phyloP scores from a whole-genome alignment of 2,329 filamentous ascomycete genomes.

The Chalara sp. region DNA sequence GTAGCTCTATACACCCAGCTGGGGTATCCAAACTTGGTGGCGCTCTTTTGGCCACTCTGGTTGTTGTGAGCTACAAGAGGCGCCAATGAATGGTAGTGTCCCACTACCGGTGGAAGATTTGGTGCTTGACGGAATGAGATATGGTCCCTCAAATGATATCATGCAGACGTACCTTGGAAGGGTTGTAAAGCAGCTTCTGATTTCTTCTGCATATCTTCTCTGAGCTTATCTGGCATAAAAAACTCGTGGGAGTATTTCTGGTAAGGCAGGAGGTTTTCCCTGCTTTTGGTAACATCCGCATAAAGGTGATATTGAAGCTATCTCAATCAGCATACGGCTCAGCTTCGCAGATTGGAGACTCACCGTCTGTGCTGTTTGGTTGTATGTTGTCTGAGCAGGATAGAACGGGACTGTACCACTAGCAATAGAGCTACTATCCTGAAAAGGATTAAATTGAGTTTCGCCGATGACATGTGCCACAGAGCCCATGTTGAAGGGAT shows the following conservation, averaged over 20 bases:
- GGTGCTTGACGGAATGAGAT: no score
- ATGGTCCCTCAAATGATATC: no score
- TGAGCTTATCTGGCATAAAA: conserved; percentile 79
- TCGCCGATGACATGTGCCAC: conserved; percentile 44
- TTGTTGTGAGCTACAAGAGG: conserved; percentile 65
- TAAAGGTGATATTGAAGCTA: conserved; percentile 89
- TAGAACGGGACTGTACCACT: conserved; percentile 59
- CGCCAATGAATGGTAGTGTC: conserved; percentile 80
- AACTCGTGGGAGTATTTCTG: conserved; percentile 86
- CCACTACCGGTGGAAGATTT: not conserved
- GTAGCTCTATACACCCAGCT: conserved; percentile 96
- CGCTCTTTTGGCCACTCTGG: conserved; percentile 59
- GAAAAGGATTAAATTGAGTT: conserved; percentile 67
- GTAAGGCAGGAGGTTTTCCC: conserved; percentile 74
- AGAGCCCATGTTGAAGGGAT: conserved; percentile 57
- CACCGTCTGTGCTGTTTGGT: conserved; percentile 52
- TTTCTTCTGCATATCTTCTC: conserved; percentile 86
- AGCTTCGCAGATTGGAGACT: conserved; percentile 16
- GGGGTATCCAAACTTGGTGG: conserved; percentile 74
- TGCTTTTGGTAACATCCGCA: conserved; percentile 75
- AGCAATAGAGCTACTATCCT: conserved; percentile 54
- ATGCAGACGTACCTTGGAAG: conserved; percentile 57
- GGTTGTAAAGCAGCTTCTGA: conserved; percentile 79
- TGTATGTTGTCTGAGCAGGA: conserved; percentile 46
- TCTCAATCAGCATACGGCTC: conserved; percentile 6